These are phyloP conservation scores for Radiomyces spectabilis DNA, from an alignment of 192 early-diverging fungal genomes.

Conservation along the genomic window DNA sequence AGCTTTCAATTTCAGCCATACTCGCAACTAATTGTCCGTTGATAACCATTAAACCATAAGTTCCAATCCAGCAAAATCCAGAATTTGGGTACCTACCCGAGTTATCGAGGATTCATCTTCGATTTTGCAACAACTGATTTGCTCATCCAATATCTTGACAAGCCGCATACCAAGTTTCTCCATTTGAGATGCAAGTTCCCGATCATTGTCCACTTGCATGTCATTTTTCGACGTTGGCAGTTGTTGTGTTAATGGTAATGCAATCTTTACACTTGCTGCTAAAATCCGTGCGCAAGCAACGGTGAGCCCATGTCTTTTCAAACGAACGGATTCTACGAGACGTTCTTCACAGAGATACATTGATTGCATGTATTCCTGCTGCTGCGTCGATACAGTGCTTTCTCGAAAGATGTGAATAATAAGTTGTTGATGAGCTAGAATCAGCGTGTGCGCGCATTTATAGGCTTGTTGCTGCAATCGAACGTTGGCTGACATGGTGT, in stretches of 20 bases:
- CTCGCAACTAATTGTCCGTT: no score
- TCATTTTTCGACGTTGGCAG: no score
- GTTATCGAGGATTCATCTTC: no score
- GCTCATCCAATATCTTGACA: no score
- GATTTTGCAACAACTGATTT: no score
- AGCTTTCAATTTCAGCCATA: slow-evolving; percentile 5
- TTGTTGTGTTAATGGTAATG: no score
- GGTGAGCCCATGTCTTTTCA: neutral
- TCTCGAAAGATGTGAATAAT: neutral
- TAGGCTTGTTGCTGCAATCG: slow-evolving; percentile 4
- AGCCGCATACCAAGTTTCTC: no score
- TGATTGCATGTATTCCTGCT: slow-evolving; percentile 1
- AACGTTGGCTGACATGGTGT: neutral
- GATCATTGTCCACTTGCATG: neutral
- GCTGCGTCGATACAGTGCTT: neutral
- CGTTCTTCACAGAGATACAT: neutral
- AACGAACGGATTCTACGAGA: neutral
- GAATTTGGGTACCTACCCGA: neutral
- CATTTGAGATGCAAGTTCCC: neutral
- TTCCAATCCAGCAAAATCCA: neutral
- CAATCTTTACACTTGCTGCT: neutral
- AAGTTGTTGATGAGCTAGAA: slow-evolving; percentile 5
- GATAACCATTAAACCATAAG: neutral
- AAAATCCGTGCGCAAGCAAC: slow-evolving; percentile 6
- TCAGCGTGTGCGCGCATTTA: slow-evolving; percentile 5